Percentiles rank a stretch among this genome's conserved stretches.
These are phyloP conservation scores for Neltuma alba DNA, from an alignment of 306 rosid species.

Conservation along the genomic window DNA sequence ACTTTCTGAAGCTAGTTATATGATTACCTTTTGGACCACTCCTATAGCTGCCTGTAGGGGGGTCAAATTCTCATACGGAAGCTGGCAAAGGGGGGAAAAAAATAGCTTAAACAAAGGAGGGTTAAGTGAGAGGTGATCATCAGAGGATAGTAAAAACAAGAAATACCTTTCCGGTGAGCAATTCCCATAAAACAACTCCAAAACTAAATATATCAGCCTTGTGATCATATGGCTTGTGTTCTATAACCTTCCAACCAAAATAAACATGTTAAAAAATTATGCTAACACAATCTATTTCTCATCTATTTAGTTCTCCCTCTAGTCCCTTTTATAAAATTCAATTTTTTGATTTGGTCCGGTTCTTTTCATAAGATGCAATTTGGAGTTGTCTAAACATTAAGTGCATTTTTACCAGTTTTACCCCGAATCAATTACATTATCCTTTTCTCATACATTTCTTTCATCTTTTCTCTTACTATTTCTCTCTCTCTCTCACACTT, in stretches of 20 bases:
- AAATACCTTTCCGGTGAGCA: slow-evolving; percentile 91
- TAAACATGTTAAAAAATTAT: slow-evolving; percentile 55
- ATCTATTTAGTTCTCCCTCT: too few species aligned
- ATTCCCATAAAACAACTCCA: slow-evolving; percentile 90
- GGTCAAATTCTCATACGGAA: slow-evolving; percentile 88
- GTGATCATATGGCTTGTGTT: slow-evolving; percentile 98
- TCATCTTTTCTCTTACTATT: too few species aligned
- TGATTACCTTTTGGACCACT: slow-evolving; percentile 85
- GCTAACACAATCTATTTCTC: too few species aligned
- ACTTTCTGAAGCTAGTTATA: slow-evolving; percentile 1
- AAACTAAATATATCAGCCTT: slow-evolving; percentile 98
- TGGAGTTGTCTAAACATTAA: too few species aligned
- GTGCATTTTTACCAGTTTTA: too few species aligned
- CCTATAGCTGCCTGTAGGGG: slow-evolving; percentile 99
- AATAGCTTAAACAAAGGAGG: neutral
- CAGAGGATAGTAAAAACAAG: slow-evolving; percentile 20
- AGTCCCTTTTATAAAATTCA: too few species aligned
- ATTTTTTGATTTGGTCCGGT: too few species aligned
- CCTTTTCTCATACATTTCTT: too few species aligned
- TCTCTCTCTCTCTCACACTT: too few species aligned
- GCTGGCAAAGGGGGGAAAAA: slow-evolving; percentile 58
- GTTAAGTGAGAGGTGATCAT: neutral
- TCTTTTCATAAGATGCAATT: too few species aligned
- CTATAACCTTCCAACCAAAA: slow-evolving; percentile 90
- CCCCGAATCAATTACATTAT: too few species aligned